phyloP scores from a whole-genome alignment of 805 yeast genomes.

The Candida arabinofermentans region DNA sequence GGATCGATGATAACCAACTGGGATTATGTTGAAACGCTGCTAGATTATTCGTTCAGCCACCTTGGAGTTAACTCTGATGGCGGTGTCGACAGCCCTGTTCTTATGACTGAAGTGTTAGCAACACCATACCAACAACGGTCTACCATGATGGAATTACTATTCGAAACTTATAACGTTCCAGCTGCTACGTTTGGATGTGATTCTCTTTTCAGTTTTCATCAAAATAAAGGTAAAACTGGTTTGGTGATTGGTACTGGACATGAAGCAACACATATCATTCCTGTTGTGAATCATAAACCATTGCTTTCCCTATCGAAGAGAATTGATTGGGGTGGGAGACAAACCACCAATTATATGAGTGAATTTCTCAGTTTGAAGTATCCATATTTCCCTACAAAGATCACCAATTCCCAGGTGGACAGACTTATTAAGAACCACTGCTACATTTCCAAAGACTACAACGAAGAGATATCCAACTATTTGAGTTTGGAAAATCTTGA shows the following conservation, averaged over 20 bases:
- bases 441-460: constrained; percentile 68
- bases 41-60: constrained; percentile 82
- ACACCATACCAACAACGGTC: constrained; percentile 66
- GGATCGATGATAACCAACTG: constrained; percentile 86
- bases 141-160: constrained; percentile 75
- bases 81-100: constrained; percentile 69
- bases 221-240: constrained; percentile 58
- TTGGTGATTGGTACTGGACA: constrained; percentile 81
- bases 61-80: constrained; percentile 57
- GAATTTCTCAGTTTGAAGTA: constrained; percentile 72
- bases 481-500: constrained; percentile 64
- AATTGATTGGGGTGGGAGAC: constrained; percentile 89
- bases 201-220: constrained; percentile 69
- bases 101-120: constrained; percentile 76
- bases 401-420: constrained; percentile 60
- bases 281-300: constrained; percentile 71
- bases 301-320: constrained; percentile 66
- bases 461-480: constrained; percentile 51
- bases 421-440: constrained; percentile 71
- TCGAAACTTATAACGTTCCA: constrained; percentile 78
- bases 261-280: constrained; percentile 78
- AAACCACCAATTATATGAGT: constrained; percentile 58
- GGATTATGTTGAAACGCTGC: constrained; percentile 79
- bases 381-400: constrained; percentile 82
- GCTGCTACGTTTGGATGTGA: constrained; percentile 80